phyloP scores from a whole-genome alignment of 1,139 yeast genomes.

The Blastobotrys aristatus region DNA sequence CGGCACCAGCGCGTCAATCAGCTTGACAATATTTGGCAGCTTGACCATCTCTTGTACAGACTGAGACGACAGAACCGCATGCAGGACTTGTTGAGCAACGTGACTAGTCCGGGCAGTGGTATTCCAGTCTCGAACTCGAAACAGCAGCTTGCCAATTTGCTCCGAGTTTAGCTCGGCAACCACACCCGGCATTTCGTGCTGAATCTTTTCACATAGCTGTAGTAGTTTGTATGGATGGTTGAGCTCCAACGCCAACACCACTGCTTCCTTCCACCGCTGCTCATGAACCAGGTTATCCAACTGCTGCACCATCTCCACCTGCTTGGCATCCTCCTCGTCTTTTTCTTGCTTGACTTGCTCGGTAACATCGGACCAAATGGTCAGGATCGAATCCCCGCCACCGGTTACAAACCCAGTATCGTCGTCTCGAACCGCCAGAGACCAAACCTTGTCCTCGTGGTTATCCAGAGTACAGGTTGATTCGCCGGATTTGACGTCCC shows the following conservation, averaged over 20 bases:
- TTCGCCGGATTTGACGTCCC: slow-evolving; percentile 81
- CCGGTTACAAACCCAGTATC: slow-evolving; percentile 75
- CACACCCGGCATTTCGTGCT: slow-evolving; percentile 57
- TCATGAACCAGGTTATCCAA: slow-evolving; percentile 64
- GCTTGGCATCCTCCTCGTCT: slow-evolving; percentile 41
- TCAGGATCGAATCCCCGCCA: slow-evolving; percentile 91
- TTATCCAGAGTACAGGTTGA: slow-evolving; percentile 78
- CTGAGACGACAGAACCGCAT: slow-evolving; percentile 55
- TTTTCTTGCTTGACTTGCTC: slow-evolving; percentile 56
- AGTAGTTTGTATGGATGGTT: slow-evolving; percentile 58
- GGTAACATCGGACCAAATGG: slow-evolving; percentile 84
- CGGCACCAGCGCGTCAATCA: slow-evolving; percentile 72
- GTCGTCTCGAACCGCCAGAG: slow-evolving; percentile 50
- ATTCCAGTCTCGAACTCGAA: slow-evolving; percentile 90
- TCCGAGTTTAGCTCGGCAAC: slow-evolving; percentile 54
- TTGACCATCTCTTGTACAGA: slow-evolving; percentile 52
- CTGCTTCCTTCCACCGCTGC: slow-evolving; percentile 85
- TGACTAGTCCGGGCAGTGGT: slow-evolving; percentile 77
- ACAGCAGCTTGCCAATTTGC: slow-evolving; percentile 56
- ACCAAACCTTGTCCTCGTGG: slow-evolving; percentile 95
- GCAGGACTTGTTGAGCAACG: slow-evolving; percentile 71
- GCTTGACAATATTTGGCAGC: slow-evolving; percentile 60
- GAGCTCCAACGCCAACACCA: slow-evolving; percentile 77
- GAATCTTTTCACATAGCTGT: slow-evolving; percentile 27
- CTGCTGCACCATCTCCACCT: slow-evolving; percentile 83